These are phyloP conservation scores for Inonotus obliquus DNA, from an alignment of 1,284 basidiomycete species.

Conservation along the genomic window DNA sequence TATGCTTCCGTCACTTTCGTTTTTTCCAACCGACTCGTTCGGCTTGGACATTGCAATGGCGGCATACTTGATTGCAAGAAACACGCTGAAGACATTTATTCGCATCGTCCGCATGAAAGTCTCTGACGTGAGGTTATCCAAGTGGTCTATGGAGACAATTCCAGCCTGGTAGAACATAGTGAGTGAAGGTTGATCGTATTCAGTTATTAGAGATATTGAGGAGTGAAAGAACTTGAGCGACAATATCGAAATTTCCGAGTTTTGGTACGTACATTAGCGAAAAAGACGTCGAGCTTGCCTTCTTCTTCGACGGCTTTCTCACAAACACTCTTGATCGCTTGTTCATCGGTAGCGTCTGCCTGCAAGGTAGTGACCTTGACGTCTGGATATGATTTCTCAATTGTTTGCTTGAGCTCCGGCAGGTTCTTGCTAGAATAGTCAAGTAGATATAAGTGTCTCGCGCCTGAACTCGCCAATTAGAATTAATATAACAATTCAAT, in stretches of 20 bases:
- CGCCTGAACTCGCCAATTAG: constrained; percentile 47
- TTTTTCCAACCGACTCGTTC: constrained; percentile 62
- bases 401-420: constrained; percentile 63
- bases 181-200: not conserved
- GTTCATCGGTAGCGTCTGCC: constrained; percentile 82
- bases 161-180: constrained; percentile 49
- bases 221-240: not conserved
- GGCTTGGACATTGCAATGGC: constrained; percentile 75
- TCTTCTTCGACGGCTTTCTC: constrained; percentile 73
- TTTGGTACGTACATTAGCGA: constrained; percentile 70
- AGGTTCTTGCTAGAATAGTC: constrained; percentile 75
- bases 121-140: constrained; percentile 59
- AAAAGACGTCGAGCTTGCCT: constrained; percentile 88
- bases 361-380: constrained; percentile 72
- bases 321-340: constrained; percentile 66
- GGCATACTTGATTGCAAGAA: constrained; percentile 87
- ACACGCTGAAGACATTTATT: constrained; percentile 82
- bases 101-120: constrained; percentile 74
- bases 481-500: constrained; percentile 3
- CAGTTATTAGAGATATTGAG: not conserved
- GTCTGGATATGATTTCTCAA: constrained; percentile 67
- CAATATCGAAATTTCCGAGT: not conserved
- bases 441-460: constrained; percentile 78
- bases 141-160: constrained; percentile 40
- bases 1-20: constrained; percentile 73